phyloP scores from a whole-genome alignment of 495 filamentous ascomycete genomes.

The Penicillium robsamsonii region DNA sequence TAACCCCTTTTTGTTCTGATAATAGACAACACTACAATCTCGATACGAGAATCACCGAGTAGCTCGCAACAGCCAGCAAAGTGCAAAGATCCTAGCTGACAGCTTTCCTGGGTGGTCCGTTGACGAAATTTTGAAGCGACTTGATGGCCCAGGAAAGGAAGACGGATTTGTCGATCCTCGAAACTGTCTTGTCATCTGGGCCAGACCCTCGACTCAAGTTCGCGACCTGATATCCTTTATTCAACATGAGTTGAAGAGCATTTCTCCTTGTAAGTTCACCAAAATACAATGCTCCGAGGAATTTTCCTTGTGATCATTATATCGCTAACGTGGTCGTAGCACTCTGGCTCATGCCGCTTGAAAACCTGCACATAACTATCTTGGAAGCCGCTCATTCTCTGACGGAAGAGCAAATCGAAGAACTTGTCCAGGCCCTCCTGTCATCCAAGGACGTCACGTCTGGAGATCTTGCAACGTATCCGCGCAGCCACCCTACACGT shows the following conservation, averaged over 20 bases:
- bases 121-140: slow-evolving; percentile 66
- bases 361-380: slow-evolving; percentile 73
- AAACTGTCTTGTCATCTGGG: slow-evolving; percentile 84
- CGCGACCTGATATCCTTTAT: slow-evolving; percentile 59
- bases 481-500: slow-evolving; percentile 56
- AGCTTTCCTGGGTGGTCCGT: slow-evolving; percentile 66
- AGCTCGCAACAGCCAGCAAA: slow-evolving; percentile 70
- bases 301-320: not conserved
- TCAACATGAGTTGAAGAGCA: slow-evolving; percentile 57
- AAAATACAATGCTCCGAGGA: not conserved
- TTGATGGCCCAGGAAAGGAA: slow-evolving; percentile 60
- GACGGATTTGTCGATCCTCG: slow-evolving; percentile 67
- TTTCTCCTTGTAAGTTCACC: slow-evolving; percentile 59
- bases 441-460: slow-evolving; percentile 40
- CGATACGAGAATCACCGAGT: slow-evolving; percentile 68
- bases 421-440: slow-evolving; percentile 37
- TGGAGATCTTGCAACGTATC: slow-evolving; percentile 53
- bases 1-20: not conserved
- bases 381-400: slow-evolving; percentile 23
- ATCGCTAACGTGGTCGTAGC: slow-evolving; percentile 40
- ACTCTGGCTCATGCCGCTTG: slow-evolving; percentile 78
- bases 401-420: slow-evolving; percentile 18
- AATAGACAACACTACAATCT: slow-evolving; percentile 58
- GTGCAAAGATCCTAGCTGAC: slow-evolving; percentile 59
- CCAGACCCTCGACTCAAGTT: slow-evolving; percentile 66